phyloP scores from a whole-genome alignment of 2,329 filamentous ascomycete genomes.

The Fusarium goolgardi region DNA sequence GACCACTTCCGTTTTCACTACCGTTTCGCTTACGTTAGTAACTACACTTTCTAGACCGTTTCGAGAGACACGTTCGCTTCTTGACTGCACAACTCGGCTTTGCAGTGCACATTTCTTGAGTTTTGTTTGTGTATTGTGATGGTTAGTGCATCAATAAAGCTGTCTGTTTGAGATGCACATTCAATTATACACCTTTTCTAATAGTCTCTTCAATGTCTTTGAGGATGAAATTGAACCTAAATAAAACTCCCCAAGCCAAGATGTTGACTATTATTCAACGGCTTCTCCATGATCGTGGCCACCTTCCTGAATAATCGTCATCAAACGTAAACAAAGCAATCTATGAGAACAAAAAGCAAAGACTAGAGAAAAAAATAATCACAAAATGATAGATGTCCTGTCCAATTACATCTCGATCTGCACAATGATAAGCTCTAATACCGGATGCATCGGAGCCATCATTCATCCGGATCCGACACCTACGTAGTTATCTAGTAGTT shows the following conservation, averaged over 20 bases:
- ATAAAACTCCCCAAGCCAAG: neutral
- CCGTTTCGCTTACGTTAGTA: constrained; percentile 25
- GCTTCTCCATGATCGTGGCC: neutral
- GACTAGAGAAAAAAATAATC: neutral
- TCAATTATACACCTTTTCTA: neutral
- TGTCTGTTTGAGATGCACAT: neutral
- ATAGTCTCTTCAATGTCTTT: neutral
- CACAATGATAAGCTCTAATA: neutral
- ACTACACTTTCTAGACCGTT: neutral
- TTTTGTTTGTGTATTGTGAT: neutral
- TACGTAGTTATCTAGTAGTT: too few species aligned
- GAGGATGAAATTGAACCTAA: neutral
- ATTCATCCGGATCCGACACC: constrained; percentile 28
- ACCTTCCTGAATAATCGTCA: neutral
- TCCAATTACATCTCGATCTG: neutral
- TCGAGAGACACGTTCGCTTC: neutral
- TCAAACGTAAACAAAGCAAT: neutral
- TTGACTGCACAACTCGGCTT: neutral
- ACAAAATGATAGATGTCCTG: neutral
- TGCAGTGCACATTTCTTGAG: neutral
- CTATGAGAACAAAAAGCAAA: constrained; percentile 5
- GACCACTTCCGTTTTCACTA: constrained; percentile 26
- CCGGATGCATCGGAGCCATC: constrained; percentile 2
- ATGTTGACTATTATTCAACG: neutral
- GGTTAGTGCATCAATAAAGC: neutral